Percentiles rank a stretch among this genome's conserved stretches.
Conservation (phyloP, 495 filamentous ascomycete genomes). For the Darksidea phi region DNA sequence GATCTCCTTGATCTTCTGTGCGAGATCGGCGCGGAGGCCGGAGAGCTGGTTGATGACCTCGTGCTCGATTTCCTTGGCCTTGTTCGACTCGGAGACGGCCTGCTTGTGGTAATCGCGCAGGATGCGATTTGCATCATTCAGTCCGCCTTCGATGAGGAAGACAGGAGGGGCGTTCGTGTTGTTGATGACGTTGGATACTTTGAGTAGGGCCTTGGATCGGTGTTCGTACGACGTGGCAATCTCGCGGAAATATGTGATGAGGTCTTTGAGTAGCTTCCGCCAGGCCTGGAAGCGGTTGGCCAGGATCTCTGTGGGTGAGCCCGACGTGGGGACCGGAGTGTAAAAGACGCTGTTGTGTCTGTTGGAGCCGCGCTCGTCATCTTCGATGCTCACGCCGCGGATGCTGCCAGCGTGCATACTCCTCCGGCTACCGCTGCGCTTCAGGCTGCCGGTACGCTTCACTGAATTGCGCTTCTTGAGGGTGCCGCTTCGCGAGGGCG, state of each 20-base stretch:
- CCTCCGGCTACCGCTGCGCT: conserved; percentile 69
- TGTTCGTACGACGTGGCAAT: conserved; percentile 87
- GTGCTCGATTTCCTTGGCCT: conserved; percentile 83
- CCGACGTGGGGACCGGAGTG: conserved; percentile 82
- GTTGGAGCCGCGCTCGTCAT: conserved; percentile 54
- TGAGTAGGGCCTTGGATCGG: conserved; percentile 75
- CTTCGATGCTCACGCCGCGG: conserved; percentile 65
- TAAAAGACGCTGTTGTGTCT: conserved; percentile 85
- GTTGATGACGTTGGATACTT: conserved; percentile 79
- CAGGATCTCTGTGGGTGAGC: conserved; percentile 84
- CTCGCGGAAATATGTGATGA: conserved; percentile 93
- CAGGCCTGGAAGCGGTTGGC: conserved; percentile 92
- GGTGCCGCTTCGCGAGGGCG: conserved; percentile 69
- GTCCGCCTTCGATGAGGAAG: conserved; percentile 75
- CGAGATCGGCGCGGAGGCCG: conserved; percentile 80
- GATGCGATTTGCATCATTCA: conserved; percentile 81
- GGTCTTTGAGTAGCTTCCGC: conserved; percentile 91
- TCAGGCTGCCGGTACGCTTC: conserved; percentile 68
- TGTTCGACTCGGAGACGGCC: conserved; percentile 77
- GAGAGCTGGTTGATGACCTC: conserved; percentile 86
- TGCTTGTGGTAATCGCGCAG: conserved; percentile 80
- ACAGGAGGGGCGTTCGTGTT: conserved; percentile 68
- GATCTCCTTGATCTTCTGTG: conserved; percentile 97
- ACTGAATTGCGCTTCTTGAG: conserved; percentile 84
- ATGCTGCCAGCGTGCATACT: conserved; percentile 76